A percentile compares a stretch with the other conserved stretches of the same genome.
Evolutionary conservation across 805 yeast species (phyloP).

Genomic region (Lachancea meyersii): DNA sequence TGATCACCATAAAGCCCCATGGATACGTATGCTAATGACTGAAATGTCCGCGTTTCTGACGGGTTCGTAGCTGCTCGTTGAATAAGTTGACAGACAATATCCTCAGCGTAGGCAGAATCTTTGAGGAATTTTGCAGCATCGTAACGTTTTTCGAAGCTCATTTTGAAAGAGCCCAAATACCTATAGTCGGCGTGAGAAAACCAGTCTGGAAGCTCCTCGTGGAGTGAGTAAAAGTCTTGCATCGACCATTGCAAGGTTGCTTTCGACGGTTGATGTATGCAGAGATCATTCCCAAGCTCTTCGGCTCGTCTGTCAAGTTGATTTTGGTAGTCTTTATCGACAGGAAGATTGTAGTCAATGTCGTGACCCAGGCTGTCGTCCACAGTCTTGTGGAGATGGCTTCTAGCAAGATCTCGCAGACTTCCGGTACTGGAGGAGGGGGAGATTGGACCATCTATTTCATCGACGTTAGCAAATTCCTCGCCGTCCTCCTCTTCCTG

Average conservation of each 20-base stretch:
- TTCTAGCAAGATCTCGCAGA: constrained; percentile 8
- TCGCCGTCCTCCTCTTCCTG: constrained; percentile 29
- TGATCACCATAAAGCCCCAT: constrained; percentile 21
- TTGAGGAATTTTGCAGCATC: constrained; percentile 12
- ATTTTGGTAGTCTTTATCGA: constrained; percentile 32
- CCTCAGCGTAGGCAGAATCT: constrained; percentile 18
- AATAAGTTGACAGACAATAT: constrained; percentile 1
- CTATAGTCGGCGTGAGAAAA: constrained; percentile 33
- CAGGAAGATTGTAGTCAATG: constrained; percentile 31
- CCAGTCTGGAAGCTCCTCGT: constrained; percentile 44
- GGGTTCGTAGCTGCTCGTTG: constrained; percentile 1
- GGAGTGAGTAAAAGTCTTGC: constrained; percentile 33
- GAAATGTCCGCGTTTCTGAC: constrained; percentile 5
- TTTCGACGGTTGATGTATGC: constrained; percentile 29
- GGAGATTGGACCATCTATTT: constrained; percentile 32
- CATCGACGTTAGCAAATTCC: constrained; percentile 33
- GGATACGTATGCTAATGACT: constrained; percentile 23
- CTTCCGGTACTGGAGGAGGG: constrained; percentile 13
- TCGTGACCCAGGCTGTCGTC: constrained; percentile 3
- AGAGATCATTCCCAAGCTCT: constrained; percentile 22
- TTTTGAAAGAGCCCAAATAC: constrained; percentile 13
- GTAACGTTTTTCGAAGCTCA: constrained; percentile 14
- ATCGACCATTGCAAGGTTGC: constrained; percentile 43
- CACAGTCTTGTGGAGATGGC: constrained; percentile 8
- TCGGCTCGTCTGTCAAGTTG: constrained; percentile 34